These are phyloP conservation scores for Ananas comosus DNA, from an alignment of 176 grass and related monocot species.

Conservation along the genomic window DNA sequence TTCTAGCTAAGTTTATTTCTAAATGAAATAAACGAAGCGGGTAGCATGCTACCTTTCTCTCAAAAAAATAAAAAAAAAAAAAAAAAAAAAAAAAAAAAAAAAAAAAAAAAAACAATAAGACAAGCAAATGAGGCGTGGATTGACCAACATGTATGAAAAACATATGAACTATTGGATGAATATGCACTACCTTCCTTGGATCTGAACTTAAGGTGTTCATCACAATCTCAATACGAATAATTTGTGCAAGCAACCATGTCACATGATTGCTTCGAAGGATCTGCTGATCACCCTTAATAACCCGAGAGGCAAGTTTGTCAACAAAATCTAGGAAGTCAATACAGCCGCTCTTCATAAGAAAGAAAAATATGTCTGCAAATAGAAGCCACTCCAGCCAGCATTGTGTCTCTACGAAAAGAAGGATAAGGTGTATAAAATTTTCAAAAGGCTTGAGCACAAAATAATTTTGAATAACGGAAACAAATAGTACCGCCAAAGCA, in stretches of 20 bases:
- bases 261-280: slow-evolving; percentile 92
- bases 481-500: no score
- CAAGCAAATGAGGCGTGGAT: neutral
- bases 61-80: no score
- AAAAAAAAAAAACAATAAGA: neutral
- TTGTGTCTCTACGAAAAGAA: slow-evolving; percentile 51
- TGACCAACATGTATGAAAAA: neutral
- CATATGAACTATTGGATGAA: slow-evolving; percentile 8
- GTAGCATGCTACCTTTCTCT: no score
- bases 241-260: slow-evolving; percentile 91
- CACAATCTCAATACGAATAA: slow-evolving; percentile 91
- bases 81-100: no score
- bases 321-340: slow-evolving; percentile 98
- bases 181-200: slow-evolving; percentile 58
- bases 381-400: slow-evolving; percentile 99
- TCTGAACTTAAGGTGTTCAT: slow-evolving; percentile 83
- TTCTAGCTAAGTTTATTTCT: no score
- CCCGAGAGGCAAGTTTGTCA: slow-evolving; percentile 77
- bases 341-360: slow-evolving; percentile 96
- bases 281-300: slow-evolving; percentile 64
- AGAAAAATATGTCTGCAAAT: slow-evolving; percentile 98
- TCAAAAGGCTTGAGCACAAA: slow-evolving; percentile 7
- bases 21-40: no score
- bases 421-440: slow-evolving; percentile 7
- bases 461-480: neutral